Evolutionary conservation across 1,284 basidiomycete species (phyloP).

Genomic region (Ustilago xerochloae): DNA sequence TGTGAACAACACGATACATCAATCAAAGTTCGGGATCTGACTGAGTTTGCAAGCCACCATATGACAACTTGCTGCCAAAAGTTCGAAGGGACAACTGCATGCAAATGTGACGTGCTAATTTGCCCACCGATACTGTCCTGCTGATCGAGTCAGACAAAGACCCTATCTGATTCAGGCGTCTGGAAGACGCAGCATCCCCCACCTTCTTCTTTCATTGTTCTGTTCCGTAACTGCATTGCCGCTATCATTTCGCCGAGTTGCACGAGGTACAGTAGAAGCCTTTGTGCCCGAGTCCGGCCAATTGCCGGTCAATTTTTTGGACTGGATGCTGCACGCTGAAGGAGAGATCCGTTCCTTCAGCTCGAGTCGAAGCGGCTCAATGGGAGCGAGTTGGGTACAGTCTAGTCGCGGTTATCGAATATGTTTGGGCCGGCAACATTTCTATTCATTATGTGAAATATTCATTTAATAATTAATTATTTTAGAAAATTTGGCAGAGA

Average conservation of each 20-base stretch:
- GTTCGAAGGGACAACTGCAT: neutral
- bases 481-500: no score
- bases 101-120: conserved; percentile 18
- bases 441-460: no score
- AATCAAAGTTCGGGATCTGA: no score
- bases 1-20: no score
- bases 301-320: conserved; percentile 3
- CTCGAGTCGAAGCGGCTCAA: neutral
- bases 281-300: neutral
- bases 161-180: neutral
- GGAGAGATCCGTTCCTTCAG: conserved; percentile 2
- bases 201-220: neutral
- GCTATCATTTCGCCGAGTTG: neutral
- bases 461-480: no score
- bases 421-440: no score
- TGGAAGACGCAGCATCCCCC: no score
- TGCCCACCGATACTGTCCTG: neutral
- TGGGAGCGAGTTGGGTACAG: neutral
- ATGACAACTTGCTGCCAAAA: no score
- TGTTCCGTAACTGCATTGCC: neutral
- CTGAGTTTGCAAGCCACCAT: no score
- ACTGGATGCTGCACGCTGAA: neutral
- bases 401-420: no score
- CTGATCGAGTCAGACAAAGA: conserved; percentile 18
- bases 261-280: neutral